Percentiles rank a stretch among this genome's conserved stretches.
These are phyloP conservation scores for Haplosporangium sp. DNA, from an alignment of 371 early-diverging fungal genomes.

Conservation along the genomic window DNA sequence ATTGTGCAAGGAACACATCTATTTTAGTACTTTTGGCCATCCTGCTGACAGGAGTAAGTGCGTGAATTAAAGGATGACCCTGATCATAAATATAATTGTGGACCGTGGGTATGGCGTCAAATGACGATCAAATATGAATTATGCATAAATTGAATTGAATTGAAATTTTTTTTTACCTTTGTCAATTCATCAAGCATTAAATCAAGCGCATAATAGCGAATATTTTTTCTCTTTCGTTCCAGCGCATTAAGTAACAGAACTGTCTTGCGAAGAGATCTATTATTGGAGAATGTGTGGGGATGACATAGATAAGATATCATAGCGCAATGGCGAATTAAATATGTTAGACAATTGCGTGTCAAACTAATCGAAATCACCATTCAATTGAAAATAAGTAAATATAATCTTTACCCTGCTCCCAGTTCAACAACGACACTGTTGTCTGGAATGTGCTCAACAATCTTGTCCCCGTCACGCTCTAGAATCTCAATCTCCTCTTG, in stretches of 20 bases:
- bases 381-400: background rate
- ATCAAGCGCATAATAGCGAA: conserved; percentile 94
- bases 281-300: background rate
- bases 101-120: conserved; percentile 42
- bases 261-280: conserved; percentile 88
- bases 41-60: too few species aligned
- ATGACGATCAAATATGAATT: conserved; percentile 53
- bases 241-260: conserved; percentile 81
- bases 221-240: conserved; percentile 66
- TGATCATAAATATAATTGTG: background rate
- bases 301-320: background rate
- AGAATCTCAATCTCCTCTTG: conserved; percentile 86
- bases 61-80: too few species aligned
- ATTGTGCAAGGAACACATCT: too few species aligned
- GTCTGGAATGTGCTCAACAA: conserved; percentile 74
- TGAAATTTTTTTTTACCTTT: conserved; percentile 37
- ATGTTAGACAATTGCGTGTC: background rate
- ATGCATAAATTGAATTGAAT: background rate
- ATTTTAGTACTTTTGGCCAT: too few species aligned
- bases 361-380: background rate
- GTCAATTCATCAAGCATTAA: conserved; percentile 84
- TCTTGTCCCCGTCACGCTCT: conserved; percentile 65
- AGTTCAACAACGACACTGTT: conserved; percentile 84
- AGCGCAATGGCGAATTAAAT: background rate
- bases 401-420: conserved; percentile 81